Base-by-base conservation (phyloP, 306 rosid species). In the Lotus japonicus region DNA sequence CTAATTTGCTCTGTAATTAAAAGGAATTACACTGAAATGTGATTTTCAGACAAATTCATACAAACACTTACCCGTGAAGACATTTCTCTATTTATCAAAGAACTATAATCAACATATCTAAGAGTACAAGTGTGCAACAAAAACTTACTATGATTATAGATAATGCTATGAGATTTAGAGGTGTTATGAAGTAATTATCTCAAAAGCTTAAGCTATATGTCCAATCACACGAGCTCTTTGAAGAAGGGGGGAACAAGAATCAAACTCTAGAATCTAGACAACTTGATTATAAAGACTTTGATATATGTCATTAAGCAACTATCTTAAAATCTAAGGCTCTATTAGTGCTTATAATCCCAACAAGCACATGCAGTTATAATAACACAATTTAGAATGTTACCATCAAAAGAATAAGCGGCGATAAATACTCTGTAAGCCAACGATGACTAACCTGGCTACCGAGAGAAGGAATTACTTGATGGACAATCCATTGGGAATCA, bases 401-500 rank as follows among this genome's bases (percentile, higher is more conserved):
- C 11, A 45, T 45, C 26, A 56, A 19, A 14, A 45, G 57, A 26
- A 53, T 43, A 68, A 64, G 66, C 6, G 41, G 70, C 18, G 45
- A 31, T 66, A 51, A 55, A 50, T 17, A 52, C 62, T 58, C 69
- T 4, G 55, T 52, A 64, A 67, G 13, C 66, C 45, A 42, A 39
- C 48, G 64, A 26, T 64, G 61, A 55, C 95, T 81, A 54, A 87
- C 99, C 99, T 95, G 97, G 23, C 38, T 76, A 44, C 91, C 89
- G 58, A 95, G 99, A 72, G 99, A 84, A 77, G 99, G 97, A 82
- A 95, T 87, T 67, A 75, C 87, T 87, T 90, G 99, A 84, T 95
- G 99, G 78, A 90, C 66, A 81, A 95, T 83, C 99, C 99, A 95
- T 68, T 88, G 96, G 0, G 99, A 95, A 85, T 95, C 99, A 76